Percentiles rank a stretch among this genome's conserved stretches.
phyloP scores from a whole-genome alignment of 345 rosid species.

The Corchorus olitorius region DNA sequence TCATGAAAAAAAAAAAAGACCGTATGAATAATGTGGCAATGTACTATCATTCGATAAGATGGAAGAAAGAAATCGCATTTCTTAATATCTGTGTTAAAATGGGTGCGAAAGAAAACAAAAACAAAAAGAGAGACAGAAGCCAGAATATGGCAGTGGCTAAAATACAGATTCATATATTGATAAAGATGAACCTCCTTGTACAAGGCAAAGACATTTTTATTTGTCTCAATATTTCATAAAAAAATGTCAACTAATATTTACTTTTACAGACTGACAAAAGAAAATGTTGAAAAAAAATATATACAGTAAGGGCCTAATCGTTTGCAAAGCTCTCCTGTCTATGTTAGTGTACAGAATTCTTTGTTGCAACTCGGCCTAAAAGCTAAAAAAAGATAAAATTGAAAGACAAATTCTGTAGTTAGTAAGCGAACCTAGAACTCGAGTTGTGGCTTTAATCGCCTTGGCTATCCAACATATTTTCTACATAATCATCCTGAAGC shows the following conservation, averaged over 20 bases:
- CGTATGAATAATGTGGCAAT: background rate
- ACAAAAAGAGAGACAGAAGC: background rate
- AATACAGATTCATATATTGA: background rate
- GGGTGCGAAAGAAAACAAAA: background rate
- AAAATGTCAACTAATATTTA: background rate
- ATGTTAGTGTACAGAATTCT: conserved; percentile 8
- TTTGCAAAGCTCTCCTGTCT: conserved; percentile 10
- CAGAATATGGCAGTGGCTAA: background rate
- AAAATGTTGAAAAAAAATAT: background rate
- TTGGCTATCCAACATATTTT: conserved; percentile 24
- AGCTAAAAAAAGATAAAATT: background rate
- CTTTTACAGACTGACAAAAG: background rate
- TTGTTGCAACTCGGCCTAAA: background rate
- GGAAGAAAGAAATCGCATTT: background rate
- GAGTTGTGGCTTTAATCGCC: conserved; percentile 21
- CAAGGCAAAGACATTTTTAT: background rate
- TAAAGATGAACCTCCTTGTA: background rate
- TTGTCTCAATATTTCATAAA: background rate
- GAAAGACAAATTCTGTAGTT: background rate
- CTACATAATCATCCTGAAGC: conserved; percentile 29
- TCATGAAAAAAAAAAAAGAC: background rate
- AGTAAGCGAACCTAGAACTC: conserved; percentile 27
- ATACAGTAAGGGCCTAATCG: background rate
- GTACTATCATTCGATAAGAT: background rate
- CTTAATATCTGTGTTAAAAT: background rate